Evolutionary conservation across 2,329 filamentous ascomycete species (phyloP).

Genomic region (Colletotrichum sublineola): DNA sequence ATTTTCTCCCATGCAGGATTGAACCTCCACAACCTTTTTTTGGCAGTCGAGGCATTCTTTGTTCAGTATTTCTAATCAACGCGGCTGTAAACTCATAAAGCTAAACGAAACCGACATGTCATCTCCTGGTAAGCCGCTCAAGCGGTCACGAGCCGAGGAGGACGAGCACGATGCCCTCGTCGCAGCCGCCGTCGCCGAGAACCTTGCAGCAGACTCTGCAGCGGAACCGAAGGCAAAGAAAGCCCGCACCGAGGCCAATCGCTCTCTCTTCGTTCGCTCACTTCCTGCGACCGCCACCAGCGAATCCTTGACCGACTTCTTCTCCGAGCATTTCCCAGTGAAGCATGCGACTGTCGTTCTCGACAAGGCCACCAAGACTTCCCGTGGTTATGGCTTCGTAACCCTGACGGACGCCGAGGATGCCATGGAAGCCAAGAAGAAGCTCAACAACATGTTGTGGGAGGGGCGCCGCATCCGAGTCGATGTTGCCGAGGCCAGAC

Average conservation of each 20-base stretch:
- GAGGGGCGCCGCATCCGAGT: slow-evolving; percentile 86
- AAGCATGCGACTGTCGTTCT: slow-evolving; percentile 96
- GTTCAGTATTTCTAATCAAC: neutral
- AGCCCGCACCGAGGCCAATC: slow-evolving; percentile 69
- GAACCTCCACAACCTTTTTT: slow-evolving; percentile 35
- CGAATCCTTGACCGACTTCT: slow-evolving; percentile 86
- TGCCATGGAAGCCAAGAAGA: slow-evolving; percentile 82
- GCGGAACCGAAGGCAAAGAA: slow-evolving; percentile 61
- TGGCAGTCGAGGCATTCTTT: neutral
- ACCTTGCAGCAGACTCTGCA: slow-evolving; percentile 52
- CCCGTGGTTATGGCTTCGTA: slow-evolving; percentile 95
- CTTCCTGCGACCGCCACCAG: slow-evolving; percentile 83
- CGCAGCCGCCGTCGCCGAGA: slow-evolving; percentile 39
- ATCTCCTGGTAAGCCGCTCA: slow-evolving; percentile 36
- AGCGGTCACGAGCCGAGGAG: slow-evolving; percentile 40
- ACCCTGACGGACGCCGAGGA: slow-evolving; percentile 96
- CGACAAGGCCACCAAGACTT: slow-evolving; percentile 87
- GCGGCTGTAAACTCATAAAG: neutral
- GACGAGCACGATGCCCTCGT: slow-evolving; percentile 39
- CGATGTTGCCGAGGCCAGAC: slow-evolving; percentile 88
- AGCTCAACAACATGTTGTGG: slow-evolving; percentile 83
- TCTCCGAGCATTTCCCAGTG: slow-evolving; percentile 93
- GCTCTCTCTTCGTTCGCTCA: slow-evolving; percentile 91
- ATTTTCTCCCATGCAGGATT: slow-evolving; percentile 14
- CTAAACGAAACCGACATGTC: slow-evolving; percentile 23